Percentiles rank a stretch among this genome's conserved stretches.
These are phyloP conservation scores for Silene vulgaris DNA, from an alignment of 179 eudicot genomes.

Conservation along the genomic window DNA sequence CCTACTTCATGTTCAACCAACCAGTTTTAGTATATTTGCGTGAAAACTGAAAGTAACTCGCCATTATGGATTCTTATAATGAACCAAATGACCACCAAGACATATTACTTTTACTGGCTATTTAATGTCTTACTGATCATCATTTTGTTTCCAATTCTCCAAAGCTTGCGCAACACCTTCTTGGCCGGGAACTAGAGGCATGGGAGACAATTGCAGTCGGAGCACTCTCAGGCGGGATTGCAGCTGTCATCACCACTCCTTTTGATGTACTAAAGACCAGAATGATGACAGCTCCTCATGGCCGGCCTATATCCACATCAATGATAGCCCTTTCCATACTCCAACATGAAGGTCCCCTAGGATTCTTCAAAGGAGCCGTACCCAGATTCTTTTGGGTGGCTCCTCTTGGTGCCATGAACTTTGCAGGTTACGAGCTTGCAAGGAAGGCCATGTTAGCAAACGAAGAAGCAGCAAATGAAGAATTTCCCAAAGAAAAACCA, in stretches of 20 bases:
- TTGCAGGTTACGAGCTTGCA: slow-evolving; percentile 91
- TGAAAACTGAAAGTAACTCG: no score
- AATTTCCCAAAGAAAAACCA: slow-evolving; percentile 32
- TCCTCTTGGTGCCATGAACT: slow-evolving; percentile 95
- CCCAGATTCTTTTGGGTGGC: slow-evolving; percentile 98
- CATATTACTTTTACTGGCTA: background rate
- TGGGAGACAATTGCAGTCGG: slow-evolving; percentile 94
- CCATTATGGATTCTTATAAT: background rate
- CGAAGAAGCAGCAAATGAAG: slow-evolving; percentile 45
- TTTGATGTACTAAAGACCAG: slow-evolving; percentile 86
- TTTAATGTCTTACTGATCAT: background rate
- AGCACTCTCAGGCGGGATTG: slow-evolving; percentile 83
- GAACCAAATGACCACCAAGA: background rate
- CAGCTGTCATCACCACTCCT: slow-evolving; percentile 86
- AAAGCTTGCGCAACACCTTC: slow-evolving; percentile 63
- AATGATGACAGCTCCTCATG: slow-evolving; percentile 89
- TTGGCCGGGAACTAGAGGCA: slow-evolving; percentile 75
- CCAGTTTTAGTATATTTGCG: no score
- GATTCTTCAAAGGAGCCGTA: slow-evolving; percentile 83
- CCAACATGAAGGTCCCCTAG: slow-evolving; percentile 75
- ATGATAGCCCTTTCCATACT: slow-evolving; percentile 68
- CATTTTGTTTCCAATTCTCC: background rate
- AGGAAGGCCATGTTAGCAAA: slow-evolving; percentile 72
- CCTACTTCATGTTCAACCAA: no score
- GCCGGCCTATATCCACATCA: slow-evolving; percentile 46